Base-by-base conservation (phyloP, 2,329 filamentous ascomycete genomes). In the Lachnellula suecica region DNA sequence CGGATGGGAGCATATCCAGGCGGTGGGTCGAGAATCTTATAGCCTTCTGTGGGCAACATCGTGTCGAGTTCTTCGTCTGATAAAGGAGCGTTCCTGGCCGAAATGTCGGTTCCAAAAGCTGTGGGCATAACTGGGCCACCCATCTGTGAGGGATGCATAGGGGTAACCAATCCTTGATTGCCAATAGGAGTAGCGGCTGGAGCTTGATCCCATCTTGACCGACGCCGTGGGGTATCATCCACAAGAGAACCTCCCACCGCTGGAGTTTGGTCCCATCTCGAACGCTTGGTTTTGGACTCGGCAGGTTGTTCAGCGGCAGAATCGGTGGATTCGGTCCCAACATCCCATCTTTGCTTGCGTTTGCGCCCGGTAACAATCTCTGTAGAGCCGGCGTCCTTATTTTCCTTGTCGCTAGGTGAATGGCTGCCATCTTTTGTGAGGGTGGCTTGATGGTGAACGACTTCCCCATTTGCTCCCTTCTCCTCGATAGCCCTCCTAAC, bases 261-360 rank as follows among this genome's bases (percentile, higher is more conserved):
- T 17, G 89, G 89, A 27, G 89, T 84, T 67, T 93, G 83, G 65
- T 96, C 92, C 92, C 92, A 97, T 68, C 92, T 79, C 19, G 91
- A 95, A 62, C 88, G 83, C 70, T 72, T 73, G 65, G 76, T 65
- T 71, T 90, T 89, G 15, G 73, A 71, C 47, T 84, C 81, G 22
- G 78, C 71, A 35, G 74, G 64, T 22, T 76, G 68, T n/a, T 75
- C 66, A 43, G 77, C 72, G 15, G 78, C 76, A 34, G 40, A 43
- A 22, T 82, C 77, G 5, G 75, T 72, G 35, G 82, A 77, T 6
- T 80, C 76, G n/a, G 85, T 77, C 19, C 79, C 74, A 17, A 92
- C 85, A 70, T 97, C 93, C 94, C 94, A 99, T 71, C 94, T 84
- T 78, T 95, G 91, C 80, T 96, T 97, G 66, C 92, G 84, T 79